These are phyloP conservation scores for Pseudonitzschia delicatissima DNA, from an alignment of 108 stramenopile genomes.

Conservation along the genomic window DNA sequence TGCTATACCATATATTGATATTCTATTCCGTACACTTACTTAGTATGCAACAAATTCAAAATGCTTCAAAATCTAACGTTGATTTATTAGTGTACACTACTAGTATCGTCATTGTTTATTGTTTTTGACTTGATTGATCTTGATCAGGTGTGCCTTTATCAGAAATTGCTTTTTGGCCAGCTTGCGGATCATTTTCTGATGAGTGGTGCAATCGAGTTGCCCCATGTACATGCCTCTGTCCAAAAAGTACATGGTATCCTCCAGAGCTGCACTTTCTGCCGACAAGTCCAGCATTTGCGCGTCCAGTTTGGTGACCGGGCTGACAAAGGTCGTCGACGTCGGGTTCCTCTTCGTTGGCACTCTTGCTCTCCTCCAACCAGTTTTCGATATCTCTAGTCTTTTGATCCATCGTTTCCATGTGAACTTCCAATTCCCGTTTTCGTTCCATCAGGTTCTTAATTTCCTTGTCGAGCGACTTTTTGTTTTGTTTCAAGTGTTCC, in stretches of 20 bases:
- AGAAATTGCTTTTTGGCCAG: constrained; percentile 81
- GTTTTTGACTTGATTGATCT: constrained; percentile 35
- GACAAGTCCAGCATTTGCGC: constrained; percentile 71
- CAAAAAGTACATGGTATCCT: constrained; percentile 83
- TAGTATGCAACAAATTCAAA: too few species aligned
- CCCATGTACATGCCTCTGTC: constrained; percentile 67
- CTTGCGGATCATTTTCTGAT: constrained; percentile 75
- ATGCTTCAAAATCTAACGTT: too few species aligned
- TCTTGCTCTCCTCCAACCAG: constrained; percentile 47
- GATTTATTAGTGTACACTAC: too few species aligned
- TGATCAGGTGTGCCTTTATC: constrained; percentile 61
- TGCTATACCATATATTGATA: too few species aligned
- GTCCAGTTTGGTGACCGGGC: constrained; percentile 48
- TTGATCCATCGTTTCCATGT: constrained; percentile 42
- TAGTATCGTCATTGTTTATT: neutral
- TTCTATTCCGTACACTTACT: too few species aligned
- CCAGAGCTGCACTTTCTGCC: constrained; percentile 70
- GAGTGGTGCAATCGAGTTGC: constrained; percentile 58
- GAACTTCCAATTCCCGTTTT: constrained; percentile 37
- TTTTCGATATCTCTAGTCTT: constrained; percentile 44
- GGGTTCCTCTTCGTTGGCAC: constrained; percentile 15
- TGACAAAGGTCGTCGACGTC: constrained; percentile 44
- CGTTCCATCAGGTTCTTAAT: constrained; percentile 41
- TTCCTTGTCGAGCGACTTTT: constrained; percentile 33
- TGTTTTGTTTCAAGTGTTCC: constrained; percentile 30